Evolutionary conservation across 306 rosid species (phyloP), one percentile per base, ranked within the genome.

Genomic region (Carpinus fangiana): DNA sequence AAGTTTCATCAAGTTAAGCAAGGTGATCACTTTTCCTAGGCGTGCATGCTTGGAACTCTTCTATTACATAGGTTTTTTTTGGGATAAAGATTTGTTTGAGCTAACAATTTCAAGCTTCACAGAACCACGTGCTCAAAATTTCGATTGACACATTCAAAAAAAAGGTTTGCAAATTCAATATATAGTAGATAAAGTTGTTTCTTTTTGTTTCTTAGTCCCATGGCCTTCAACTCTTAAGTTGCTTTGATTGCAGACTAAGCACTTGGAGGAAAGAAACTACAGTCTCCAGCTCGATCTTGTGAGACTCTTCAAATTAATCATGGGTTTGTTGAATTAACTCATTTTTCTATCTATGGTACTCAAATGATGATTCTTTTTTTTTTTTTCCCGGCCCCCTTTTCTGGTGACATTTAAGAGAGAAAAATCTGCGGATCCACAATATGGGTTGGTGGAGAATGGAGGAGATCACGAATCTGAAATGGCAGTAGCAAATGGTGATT

Each of bases 91-190:
- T 6, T 46, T 36, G 28, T 55, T 43, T 64, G 48, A 56, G 73
- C 78, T 80, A 48, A 73, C 61, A 8, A 34, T 54, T 59, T 14
- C 45, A 72, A 5, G 53, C 80, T 46, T 62, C 68, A 62, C 92
- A 93, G 97, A 50, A 82, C 16, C 91, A 93, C 71, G 92, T 89
- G 79, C 72, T 93, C 87, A 85, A 81, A 77, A 91, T 84, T 57
- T 79, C 87, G 60, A 86, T 90, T 41, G 87, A 81, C 1, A 91
- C 90, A 57, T 51, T 54, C 59, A 84, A 56, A 81, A 93, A 91
- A 84, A 93, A 85, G 97, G 98, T 93, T 6, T 80, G 83, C 8
- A 79, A 59, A 57, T 50, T 21, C 3, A 46, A 10, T 23, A 23
- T 23, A 23, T 51, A 9, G 56, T 77, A 38, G 21, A 71, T 20